Evolutionary conservation across 129 eudicot species (phyloP), one percentile per base, ranked within the genome.

Genomic region (Artemisia annua): DNA sequence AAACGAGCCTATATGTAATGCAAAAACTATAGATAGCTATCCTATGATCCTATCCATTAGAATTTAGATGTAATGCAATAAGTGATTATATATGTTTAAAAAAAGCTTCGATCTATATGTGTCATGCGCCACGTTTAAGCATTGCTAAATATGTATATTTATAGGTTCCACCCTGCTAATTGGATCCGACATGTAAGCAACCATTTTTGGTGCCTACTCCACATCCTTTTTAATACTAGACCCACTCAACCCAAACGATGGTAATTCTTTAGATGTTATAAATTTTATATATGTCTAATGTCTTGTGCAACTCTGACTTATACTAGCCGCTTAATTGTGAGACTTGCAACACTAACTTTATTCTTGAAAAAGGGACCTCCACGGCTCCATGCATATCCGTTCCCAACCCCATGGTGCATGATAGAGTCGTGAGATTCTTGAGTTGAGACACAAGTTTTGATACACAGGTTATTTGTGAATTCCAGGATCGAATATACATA

Each of bases 171-270:
- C 51, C 18, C 56, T 11, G 55, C 48, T 35, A 55, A 73, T 77
- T 77, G 83, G 73, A 70, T 78, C 82, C 77, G 83, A 85, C 79
- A 79, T 80, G 74, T 76, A 70, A 70, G 82, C 80, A 72, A 70
- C 82, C 68, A 52, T 62, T 12, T 66, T 66, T 59, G 78, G 86
- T 79, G 84, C 78, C 68, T 43, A 49, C 78, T 79, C 83, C 82
- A 69, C 75, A 54, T 44, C 35, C 65, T 12, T 30, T 50, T 55
- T 69, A 14, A 56, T 22, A 16, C 35, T 17, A 17, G 3, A 16
- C 17, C 18, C n/a, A 12, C n/a, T 52, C 7, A 52, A 52, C 19
- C 46, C 9, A 7, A 39, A 39, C 10, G 10, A 39, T 39, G 46
- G 46, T 39, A 39, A 39, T 7, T 39, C 46, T 39, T 39, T 39